Evolutionary conservation across 225 moss, liverwort and hornwort species (phyloP).

Genomic region (Pleurozium schreberi): DNA sequence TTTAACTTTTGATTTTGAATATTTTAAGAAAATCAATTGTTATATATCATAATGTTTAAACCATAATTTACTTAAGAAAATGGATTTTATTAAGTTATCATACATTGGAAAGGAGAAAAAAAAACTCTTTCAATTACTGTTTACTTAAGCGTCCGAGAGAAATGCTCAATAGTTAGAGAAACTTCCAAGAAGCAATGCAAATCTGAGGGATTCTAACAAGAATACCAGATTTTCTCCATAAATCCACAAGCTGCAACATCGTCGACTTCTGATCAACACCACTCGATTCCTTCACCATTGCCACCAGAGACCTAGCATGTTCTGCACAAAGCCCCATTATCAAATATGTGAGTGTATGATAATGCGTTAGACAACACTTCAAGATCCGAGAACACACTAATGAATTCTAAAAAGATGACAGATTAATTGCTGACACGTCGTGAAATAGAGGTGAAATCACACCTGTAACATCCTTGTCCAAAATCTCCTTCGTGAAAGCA

Average conservation of each 20-base stretch:
- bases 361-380: not conserved
- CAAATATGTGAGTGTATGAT: not conserved
- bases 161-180: not conserved
- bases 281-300: conserved; percentile 56
- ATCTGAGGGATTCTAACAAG: not conserved
- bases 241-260: conserved; percentile 90
- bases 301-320: conserved; percentile 69
- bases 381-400: not conserved
- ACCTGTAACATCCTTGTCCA: conserved; percentile 88
- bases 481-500: conserved; percentile 60
- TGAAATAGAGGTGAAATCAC: not conserved
- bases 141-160: not conserved
- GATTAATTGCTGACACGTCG: not conserved
- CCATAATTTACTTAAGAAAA: not conserved
- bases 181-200: not conserved
- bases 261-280: conserved; percentile 62
- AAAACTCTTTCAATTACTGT: not conserved
- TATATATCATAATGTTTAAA: no score
- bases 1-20: no score
- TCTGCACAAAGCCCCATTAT: conserved; percentile 29
- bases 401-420: not conserved
- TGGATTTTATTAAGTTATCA: no score
- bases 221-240: conserved; percentile 87
- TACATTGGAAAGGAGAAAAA: no score
- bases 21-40: not conserved